Evolutionary conservation across 176 grass and related monocot species (phyloP).

Genomic region (Musa itinerans): DNA sequence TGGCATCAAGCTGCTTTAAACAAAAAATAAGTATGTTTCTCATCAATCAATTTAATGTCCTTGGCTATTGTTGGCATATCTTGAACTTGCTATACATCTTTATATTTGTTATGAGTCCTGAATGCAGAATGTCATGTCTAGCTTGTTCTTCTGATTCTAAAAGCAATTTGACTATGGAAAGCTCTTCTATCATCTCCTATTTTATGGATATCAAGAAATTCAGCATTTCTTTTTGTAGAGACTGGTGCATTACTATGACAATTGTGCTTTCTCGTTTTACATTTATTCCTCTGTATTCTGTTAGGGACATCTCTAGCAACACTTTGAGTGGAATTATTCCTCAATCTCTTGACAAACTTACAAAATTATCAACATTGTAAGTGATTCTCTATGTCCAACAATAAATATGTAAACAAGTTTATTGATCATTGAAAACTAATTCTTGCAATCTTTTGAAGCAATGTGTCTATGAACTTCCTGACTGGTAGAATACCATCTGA

Average conservation of each 20-base stretch:
- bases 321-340: conserved; percentile 87
- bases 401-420: neutral
- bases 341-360: conserved; percentile 67
- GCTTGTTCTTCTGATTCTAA: no score
- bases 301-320: conserved; percentile 93
- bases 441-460: conserved; percentile 40
- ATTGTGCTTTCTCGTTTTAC: neutral
- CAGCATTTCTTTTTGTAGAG: neutral
- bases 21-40: no score
- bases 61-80: no score
- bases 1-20: neutral
- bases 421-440: neutral
- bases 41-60: no score
- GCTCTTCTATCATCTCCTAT: neutral
- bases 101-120: neutral
- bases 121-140: neutral
- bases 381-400: conserved; percentile 12
- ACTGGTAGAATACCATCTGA: conserved; percentile 72
- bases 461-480: conserved; percentile 97
- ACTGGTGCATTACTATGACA: no score
- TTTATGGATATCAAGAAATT: no score
- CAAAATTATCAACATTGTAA: conserved; percentile 82
- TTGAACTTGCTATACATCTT: neutral
- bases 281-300: conserved; percentile 11
- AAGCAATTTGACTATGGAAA: neutral